Conservation (phyloP, 345 rosid genomes). For the Toxicodendron radicans region DNA sequence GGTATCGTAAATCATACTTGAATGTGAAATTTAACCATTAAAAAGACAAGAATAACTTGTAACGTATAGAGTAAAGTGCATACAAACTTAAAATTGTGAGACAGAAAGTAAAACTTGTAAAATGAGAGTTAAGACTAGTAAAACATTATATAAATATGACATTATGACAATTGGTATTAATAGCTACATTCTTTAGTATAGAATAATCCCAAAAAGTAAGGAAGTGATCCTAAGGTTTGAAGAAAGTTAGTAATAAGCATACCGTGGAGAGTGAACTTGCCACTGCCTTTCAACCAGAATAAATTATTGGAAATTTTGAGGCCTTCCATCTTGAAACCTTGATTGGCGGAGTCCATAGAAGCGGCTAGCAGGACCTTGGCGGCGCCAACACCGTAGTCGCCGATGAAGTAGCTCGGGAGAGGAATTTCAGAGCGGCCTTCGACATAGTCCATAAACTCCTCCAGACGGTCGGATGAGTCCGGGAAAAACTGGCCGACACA, state of each 20-base stretch:
- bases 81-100: no score
- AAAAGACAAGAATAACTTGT: no score
- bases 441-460: slow-evolving; percentile 56
- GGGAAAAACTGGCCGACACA: slow-evolving; percentile 94
- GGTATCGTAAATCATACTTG: neutral
- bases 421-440: slow-evolving; percentile 71
- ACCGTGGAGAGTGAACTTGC: slow-evolving; percentile 80
- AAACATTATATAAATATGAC: no score
- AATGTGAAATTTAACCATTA: no score
- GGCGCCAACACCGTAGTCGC: slow-evolving; percentile 78
- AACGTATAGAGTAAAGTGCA: neutral
- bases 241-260: neutral
- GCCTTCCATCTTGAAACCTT: slow-evolving; percentile 89
- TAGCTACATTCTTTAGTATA: no score
- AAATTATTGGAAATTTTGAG: slow-evolving; percentile 58
- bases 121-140: no score
- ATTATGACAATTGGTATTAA: no score
- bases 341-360: slow-evolving; percentile 51
- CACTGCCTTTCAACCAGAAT: slow-evolving; percentile 90
- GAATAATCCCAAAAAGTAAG: no score
- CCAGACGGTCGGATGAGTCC: slow-evolving; percentile 51
- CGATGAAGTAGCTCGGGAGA: slow-evolving; percentile 79
- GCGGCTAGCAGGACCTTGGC: slow-evolving; percentile 54
- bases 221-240: neutral
- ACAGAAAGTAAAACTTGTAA: neutral